Percentiles rank a stretch among this genome's conserved stretches.
Conservation (phyloP, 179 eudicot species). For the Silene noctiflora region DNA sequence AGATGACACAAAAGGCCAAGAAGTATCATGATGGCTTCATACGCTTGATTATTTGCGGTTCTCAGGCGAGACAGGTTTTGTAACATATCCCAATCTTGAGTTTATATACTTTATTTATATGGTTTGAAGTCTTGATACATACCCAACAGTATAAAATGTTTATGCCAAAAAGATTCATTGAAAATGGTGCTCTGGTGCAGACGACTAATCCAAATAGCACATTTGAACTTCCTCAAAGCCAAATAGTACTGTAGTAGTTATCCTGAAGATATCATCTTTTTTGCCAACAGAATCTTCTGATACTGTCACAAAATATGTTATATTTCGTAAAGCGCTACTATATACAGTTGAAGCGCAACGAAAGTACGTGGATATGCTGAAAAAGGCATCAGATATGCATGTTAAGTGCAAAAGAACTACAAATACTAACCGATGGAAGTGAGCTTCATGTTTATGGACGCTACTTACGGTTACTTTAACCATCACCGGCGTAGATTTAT, state of each 20-base stretch:
- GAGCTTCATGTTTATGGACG: not conserved
- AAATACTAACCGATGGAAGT: not conserved
- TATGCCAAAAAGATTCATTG: not conserved
- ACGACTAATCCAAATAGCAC: not conserved
- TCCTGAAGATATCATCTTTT: too few relatives aligned
- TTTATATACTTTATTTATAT: not conserved
- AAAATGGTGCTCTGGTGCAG: not conserved
- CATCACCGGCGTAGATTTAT: not conserved
- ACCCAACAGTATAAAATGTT: not conserved
- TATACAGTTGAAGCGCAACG: not conserved
- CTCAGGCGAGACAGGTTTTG: constrained; percentile 68
- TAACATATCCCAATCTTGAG: constrained; percentile 3
- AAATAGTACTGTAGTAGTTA: constrained; percentile 1
- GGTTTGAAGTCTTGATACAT: not conserved
- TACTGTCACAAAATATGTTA: not conserved
- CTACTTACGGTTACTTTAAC: not conserved
- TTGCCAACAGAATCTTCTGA: not conserved
- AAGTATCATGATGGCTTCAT: constrained; percentile 86
- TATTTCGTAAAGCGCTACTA: not conserved
- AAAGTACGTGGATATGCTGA: not conserved
- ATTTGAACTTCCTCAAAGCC: not conserved
- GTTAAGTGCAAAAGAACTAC: not conserved
- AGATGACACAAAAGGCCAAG: constrained; percentile 80
- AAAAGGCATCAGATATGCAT: not conserved
- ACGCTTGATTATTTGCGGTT: constrained; percentile 50